Evolutionary conservation across 1,284 basidiomycete genomes (phyloP).

Genomic region (Malassezia sympodialis): DNA sequence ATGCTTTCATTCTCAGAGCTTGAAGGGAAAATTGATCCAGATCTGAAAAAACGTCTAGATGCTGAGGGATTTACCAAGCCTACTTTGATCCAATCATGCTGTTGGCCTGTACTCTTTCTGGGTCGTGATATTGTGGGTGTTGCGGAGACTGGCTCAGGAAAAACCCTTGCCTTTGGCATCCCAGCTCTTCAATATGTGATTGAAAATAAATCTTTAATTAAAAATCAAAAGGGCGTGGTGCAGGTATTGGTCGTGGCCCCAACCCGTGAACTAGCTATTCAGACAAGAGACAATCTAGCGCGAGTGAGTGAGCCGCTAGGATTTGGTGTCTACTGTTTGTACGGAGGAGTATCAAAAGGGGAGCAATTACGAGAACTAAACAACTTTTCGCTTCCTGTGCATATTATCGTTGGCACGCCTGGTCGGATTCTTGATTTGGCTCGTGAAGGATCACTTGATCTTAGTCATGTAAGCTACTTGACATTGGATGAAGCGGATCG

Average conservation of each 20-base stretch:
- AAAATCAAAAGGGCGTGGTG: constrained; percentile 50
- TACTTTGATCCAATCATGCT: constrained; percentile 88
- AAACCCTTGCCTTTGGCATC: constrained; percentile 91
- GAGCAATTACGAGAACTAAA: constrained; percentile 61
- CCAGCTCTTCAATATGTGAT: constrained; percentile 62
- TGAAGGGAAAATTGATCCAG: constrained; percentile 57
- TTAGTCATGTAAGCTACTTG: constrained; percentile 67
- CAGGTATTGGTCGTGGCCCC: constrained; percentile 80
- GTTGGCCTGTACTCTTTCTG: constrained; percentile 78
- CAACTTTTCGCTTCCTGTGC: constrained; percentile 52
- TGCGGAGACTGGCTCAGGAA: constrained; percentile 83
- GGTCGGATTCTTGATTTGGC: constrained; percentile 84
- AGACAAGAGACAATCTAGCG: constrained; percentile 77
- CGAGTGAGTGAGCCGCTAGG: constrained; percentile 66
- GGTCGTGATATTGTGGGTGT: constrained; percentile 87
- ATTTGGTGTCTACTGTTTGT: constrained; percentile 73
- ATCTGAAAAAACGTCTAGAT: constrained; percentile 57
- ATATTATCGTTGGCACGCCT: constrained; percentile 85
- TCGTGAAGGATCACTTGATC: constrained; percentile 66
- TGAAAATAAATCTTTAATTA: constrained; percentile 11
- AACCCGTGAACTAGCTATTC: constrained; percentile 85
- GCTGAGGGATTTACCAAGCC: constrained; percentile 66
- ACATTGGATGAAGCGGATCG: constrained; percentile 96
- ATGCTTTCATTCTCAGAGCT: constrained; percentile 68
- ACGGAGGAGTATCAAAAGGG: constrained; percentile 81